Conservation (phyloP, 1,284 basidiomycete species). For the Fomes fomentarius region DNA sequence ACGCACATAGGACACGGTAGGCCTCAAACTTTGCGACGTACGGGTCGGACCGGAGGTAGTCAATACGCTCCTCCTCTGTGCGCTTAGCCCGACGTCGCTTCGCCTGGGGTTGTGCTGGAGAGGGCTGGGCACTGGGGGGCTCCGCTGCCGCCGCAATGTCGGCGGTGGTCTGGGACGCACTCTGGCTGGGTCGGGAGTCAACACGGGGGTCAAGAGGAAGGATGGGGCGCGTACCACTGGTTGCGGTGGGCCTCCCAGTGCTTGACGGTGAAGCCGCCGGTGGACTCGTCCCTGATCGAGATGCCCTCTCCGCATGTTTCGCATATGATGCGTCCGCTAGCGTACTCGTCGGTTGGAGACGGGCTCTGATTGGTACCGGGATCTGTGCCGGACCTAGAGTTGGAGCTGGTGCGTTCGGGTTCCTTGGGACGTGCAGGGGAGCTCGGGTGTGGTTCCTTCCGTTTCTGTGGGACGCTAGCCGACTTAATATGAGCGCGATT, state of each 20-base stretch:
- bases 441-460: conserved; percentile 40
- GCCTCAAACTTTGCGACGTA: conserved; percentile 79
- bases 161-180: conserved; percentile 23
- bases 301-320: conserved; percentile 60
- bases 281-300: conserved; percentile 63
- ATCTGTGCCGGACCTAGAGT: conserved; percentile 21
- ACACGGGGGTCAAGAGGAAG: background rate
- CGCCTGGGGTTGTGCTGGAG: conserved; percentile 29
- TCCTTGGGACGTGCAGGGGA: conserved; percentile 22
- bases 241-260: conserved; percentile 70
- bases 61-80: conserved; percentile 77
- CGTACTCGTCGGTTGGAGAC: conserved; percentile 46
- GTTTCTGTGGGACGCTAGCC: conserved; percentile 41
- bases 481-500: conserved; percentile 10
- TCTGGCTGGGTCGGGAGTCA: conserved; percentile 23
- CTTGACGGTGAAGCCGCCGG: conserved; percentile 63
- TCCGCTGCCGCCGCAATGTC: conserved; percentile 22
- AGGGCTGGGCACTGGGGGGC: conserved; percentile 25
- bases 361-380: conserved; percentile 25
- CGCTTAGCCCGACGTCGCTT: conserved; percentile 72
- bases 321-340: conserved; percentile 65
- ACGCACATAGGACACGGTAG: conserved; percentile 75
- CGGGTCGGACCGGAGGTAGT: conserved; percentile 72
- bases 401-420: conserved; percentile 22
- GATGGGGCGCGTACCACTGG: conserved; percentile 50